phyloP scores from a whole-genome alignment of 2,329 filamentous ascomycete genomes.

The Lizonia empirigonia region DNA sequence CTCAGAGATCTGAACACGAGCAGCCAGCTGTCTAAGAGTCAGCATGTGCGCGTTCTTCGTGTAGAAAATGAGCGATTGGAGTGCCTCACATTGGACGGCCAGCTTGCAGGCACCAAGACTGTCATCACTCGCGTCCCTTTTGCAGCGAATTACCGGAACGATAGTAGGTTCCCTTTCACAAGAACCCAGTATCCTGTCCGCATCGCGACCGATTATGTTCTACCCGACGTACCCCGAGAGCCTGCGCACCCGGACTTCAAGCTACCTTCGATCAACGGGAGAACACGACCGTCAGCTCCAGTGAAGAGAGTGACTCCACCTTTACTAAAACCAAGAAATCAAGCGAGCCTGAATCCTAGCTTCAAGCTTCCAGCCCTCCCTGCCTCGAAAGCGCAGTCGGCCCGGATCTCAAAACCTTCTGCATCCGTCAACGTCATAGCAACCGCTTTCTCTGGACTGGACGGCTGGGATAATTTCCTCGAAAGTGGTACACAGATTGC shows the following conservation, averaged over 20 bases:
- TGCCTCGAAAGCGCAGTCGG: conserved; percentile 25
- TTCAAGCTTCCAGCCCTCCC: conserved; percentile 38
- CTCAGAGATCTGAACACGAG: conserved; percentile 37
- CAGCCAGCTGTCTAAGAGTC: conserved; percentile 41
- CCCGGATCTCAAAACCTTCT: background rate
- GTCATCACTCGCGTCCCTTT: conserved; percentile 39
- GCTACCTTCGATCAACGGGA: conserved; percentile 24
- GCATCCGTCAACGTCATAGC: background rate
- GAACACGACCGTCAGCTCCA: conserved; percentile 2
- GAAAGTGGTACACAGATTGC: conserved; percentile 55
- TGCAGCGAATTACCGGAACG: conserved; percentile 36
- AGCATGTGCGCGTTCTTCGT: conserved; percentile 39
- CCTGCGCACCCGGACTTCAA: conserved; percentile 27
- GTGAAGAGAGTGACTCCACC: conserved; percentile 15
- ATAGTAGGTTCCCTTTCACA: conserved; percentile 32
- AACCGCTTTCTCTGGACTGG: conserved; percentile 4
- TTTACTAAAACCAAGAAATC: conserved; percentile 4
- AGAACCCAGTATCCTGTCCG: conserved; percentile 44
- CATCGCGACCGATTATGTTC: conserved; percentile 28
- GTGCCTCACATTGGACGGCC: conserved; percentile 42
- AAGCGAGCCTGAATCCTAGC: conserved; percentile 19
- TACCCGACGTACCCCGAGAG: conserved; percentile 6
- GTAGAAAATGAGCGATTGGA: conserved; percentile 39
- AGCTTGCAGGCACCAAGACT: conserved; percentile 40
- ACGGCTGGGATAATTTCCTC: conserved; percentile 50